A percentile compares a stretch with the other conserved stretches of the same genome.
Conservation (phyloP, 176 grass and related monocot species). For the Aechmea fasciata region DNA sequence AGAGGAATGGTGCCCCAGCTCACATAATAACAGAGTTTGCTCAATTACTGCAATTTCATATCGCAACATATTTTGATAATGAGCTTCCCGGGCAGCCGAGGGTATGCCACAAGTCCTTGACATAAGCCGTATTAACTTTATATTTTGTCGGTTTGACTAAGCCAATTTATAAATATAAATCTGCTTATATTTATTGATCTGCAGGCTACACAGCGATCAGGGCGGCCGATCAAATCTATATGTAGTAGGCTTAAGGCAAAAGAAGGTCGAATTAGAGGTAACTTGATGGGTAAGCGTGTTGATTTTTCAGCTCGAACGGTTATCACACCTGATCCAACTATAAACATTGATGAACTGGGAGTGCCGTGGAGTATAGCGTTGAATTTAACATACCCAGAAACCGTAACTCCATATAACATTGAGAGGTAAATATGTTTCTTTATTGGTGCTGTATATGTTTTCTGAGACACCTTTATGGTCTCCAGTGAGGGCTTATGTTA, state of each 20-base stretch:
- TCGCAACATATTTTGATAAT: slow-evolving; percentile 98
- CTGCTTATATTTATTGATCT: slow-evolving; percentile 9
- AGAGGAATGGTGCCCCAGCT: slow-evolving; percentile 96
- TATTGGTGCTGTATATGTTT: background rate
- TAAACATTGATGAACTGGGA: slow-evolving; percentile 93
- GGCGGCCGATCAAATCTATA: slow-evolving; percentile 97
- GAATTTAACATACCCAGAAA: slow-evolving; percentile 95
- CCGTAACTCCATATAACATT: slow-evolving; percentile 94
- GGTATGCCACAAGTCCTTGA: slow-evolving; percentile 18
- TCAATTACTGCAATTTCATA: slow-evolving; percentile 92
- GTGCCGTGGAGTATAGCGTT: slow-evolving; percentile 98
- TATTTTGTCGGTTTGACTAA: background rate
- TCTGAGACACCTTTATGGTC: background rate
- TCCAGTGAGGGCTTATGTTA: background rate
- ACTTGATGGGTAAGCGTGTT: slow-evolving; percentile 98
- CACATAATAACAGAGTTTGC: slow-evolving; percentile 99
- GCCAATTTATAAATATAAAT: background rate
- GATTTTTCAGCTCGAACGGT: slow-evolving; percentile 95
- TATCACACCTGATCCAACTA: slow-evolving; percentile 87
- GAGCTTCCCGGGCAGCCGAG: slow-evolving; percentile 94
- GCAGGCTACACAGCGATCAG: slow-evolving; percentile 88
- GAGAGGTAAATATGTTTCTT: slow-evolving; percentile 48
- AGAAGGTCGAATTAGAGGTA: slow-evolving; percentile 97
- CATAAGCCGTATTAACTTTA: background rate
- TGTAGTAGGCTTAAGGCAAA: slow-evolving; percentile 95